Base-by-base conservation (phyloP, 257 asterid genomes). In the Fraxinus quadrangulata region DNA sequence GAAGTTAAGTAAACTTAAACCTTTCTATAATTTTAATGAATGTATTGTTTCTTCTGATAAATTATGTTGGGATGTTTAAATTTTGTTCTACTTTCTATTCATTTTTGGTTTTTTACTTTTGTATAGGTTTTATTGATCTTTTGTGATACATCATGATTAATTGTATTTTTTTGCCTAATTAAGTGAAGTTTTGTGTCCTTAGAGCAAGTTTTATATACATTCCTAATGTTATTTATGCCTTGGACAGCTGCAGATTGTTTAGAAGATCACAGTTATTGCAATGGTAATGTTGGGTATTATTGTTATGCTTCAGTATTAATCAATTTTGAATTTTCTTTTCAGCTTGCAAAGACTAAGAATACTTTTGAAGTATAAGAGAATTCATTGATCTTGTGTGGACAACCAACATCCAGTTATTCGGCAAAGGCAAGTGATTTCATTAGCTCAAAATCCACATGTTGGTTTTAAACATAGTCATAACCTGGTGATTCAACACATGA, bases 391-490 rank as follows among this genome's bases (percentile, higher is more conserved):
- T 74, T 40, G 79, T 68, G 42, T 86, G 86, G 79, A 67, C 67
- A 76, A 82, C 49, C 81, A 80, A 31, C 85, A 83, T 81, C 63
- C 42, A 19, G 74, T 81, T 23, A 70, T 80, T 54, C 79, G 80
- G 73, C 75, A 82, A 74, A 76, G 68, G 14, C 67, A 68, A 69
- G 85, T 80, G 54, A 54, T 77, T 75, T 30, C 87, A 4, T 24
- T 75, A n/a, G 83, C 70, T 81, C 85, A 84, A 76, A 78, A 86
- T 70, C 81, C 76, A n/a, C 87, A 85, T 75, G 77, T 79, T 49
- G 88, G 77, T 56, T 36, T 69, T 70, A 71, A 67, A 34, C 82
- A 67, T 70, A 74, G 71, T 69, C 81, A 51, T 47, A 77, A 65
- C 76, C 49, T 78, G 79, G 81, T 72, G 79, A 80, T 71, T 71